Evolutionary conservation across 176 grass and related monocot species (phyloP).

Genomic region (Juncus effusus): DNA sequence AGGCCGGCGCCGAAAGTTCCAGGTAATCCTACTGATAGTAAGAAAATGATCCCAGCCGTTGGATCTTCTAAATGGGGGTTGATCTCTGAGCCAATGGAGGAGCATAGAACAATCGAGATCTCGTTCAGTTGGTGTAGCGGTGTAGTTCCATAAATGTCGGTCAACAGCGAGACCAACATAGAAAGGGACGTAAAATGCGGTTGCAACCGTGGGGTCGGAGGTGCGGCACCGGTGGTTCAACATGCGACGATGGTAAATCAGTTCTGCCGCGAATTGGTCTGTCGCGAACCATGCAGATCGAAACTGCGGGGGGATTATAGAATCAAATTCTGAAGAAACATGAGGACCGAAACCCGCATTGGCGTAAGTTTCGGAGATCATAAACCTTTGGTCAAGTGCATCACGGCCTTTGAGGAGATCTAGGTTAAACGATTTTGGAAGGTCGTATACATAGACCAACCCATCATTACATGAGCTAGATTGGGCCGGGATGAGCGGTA

Average conservation of each 20-base stretch:
- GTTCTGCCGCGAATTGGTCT: constrained; percentile 76
- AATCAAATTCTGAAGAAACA: constrained; percentile 34
- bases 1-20: constrained; percentile 72
- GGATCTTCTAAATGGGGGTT: constrained; percentile 48
- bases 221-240: constrained; percentile 71
- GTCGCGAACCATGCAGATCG: constrained; percentile 68
- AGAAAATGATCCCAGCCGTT: constrained; percentile 79
- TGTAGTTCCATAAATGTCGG: constrained; percentile 57
- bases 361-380: constrained; percentile 51
- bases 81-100: constrained; percentile 56
- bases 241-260: constrained; percentile 70
- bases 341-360: constrained; percentile 62
- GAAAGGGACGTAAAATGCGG: constrained; percentile 81
- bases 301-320: constrained; percentile 37
- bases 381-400: constrained; percentile 44
- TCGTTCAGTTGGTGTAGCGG: constrained; percentile 46
- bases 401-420: constrained; percentile 55
- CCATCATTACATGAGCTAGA: constrained; percentile 37
- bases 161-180: constrained; percentile 69
- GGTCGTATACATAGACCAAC: constrained; percentile 70
- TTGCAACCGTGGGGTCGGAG: constrained; percentile 37
- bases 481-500: neutral
- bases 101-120: constrained; percentile 58
- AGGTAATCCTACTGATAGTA: constrained; percentile 73
- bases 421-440: constrained; percentile 55